These are phyloP conservation scores for Eimeria sp. DNA, from an alignment of 169 alveolate genomes.

Conservation along the genomic window DNA sequence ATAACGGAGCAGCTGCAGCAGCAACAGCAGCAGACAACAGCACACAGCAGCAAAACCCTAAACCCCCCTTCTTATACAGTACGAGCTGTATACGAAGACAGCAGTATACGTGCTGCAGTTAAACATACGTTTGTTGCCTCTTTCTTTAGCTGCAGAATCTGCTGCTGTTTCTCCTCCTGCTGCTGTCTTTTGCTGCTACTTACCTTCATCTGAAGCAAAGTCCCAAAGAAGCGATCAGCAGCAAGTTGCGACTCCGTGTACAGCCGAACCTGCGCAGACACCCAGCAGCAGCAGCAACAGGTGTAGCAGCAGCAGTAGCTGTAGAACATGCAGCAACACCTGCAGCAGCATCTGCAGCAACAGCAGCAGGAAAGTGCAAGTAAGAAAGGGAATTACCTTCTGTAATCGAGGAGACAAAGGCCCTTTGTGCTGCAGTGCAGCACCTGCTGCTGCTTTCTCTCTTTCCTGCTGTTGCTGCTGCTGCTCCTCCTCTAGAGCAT, in stretches of 20 bases:
- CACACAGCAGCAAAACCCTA: not conserved
- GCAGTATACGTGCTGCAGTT: conserved; percentile 2
- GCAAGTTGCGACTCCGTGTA: conserved; percentile 22
- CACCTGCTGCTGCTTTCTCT: conserved; percentile 58
- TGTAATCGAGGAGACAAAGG: conserved; percentile 54
- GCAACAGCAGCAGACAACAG: not conserved
- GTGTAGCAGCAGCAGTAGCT: not conserved
- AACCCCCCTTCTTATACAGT: not conserved
- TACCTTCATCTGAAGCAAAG: conserved; percentile 37
- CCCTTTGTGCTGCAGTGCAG: conserved; percentile 75
- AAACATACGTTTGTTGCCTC: not conserved
- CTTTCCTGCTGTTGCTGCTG: conserved; percentile 28
- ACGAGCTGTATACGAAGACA: not conserved
- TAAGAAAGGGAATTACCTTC: not conserved
- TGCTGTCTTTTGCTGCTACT: not conserved
- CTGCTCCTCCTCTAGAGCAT: not conserved
- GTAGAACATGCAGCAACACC: not conserved
- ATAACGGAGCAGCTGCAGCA: conserved; percentile 73
- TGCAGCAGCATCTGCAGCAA: not conserved
- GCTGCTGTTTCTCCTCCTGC: not conserved
- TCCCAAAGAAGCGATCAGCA: conserved; percentile 53
- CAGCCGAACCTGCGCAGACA: conserved; percentile 43
- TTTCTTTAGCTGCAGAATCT: not conserved
- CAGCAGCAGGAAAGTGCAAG: not conserved
- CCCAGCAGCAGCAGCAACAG: not conserved